These are phyloP conservation scores for Diaporthe eres DNA, from an alignment of 2,329 filamentous ascomycete genomes.

Conservation along the genomic window DNA sequence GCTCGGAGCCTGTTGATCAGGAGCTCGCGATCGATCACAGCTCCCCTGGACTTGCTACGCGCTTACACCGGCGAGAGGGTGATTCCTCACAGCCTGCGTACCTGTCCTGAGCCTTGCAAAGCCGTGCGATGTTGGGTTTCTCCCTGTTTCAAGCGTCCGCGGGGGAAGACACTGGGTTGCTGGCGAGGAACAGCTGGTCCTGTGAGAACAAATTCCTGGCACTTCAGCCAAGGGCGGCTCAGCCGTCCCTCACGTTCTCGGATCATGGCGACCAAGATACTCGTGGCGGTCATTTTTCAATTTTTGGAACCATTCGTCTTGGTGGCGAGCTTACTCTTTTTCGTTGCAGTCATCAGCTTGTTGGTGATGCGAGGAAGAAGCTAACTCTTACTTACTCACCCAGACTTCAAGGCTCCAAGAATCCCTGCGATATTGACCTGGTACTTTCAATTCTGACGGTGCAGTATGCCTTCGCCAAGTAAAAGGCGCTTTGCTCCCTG, in stretches of 20 bases:
- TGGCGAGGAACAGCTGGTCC: constrained; percentile 31
- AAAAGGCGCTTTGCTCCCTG: too few species aligned
- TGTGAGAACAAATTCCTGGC: background rate
- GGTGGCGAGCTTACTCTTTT: constrained; percentile 8
- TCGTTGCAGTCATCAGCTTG: constrained; percentile 28
- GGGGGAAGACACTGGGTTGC: constrained; percentile 28
- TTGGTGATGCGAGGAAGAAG: constrained; percentile 22
- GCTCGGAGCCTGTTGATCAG: constrained; percentile 22
- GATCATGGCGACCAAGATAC: constrained; percentile 23
- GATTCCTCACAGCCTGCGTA: constrained; percentile 30
- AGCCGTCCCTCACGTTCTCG: background rate
- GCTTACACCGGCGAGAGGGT: constrained; percentile 8
- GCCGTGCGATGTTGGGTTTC: constrained; percentile 36
- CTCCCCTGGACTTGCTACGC: constrained; percentile 17
- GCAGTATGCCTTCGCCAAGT: background rate
- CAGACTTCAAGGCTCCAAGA: background rate
- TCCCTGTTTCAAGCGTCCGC: constrained; percentile 14
- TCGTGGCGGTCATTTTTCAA: constrained; percentile 8
- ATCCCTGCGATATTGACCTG: background rate
- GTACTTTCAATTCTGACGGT: background rate
- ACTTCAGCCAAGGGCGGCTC: background rate
- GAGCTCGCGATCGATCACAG: constrained; percentile 27
- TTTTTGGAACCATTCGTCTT: constrained; percentile 26
- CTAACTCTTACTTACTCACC: background rate
- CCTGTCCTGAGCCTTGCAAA: constrained; percentile 27